Evolutionary conservation across 2,329 filamentous ascomycete species (phyloP), one percentile per base, ranked within the genome.

Genomic region (Pyricularia sp.): DNA sequence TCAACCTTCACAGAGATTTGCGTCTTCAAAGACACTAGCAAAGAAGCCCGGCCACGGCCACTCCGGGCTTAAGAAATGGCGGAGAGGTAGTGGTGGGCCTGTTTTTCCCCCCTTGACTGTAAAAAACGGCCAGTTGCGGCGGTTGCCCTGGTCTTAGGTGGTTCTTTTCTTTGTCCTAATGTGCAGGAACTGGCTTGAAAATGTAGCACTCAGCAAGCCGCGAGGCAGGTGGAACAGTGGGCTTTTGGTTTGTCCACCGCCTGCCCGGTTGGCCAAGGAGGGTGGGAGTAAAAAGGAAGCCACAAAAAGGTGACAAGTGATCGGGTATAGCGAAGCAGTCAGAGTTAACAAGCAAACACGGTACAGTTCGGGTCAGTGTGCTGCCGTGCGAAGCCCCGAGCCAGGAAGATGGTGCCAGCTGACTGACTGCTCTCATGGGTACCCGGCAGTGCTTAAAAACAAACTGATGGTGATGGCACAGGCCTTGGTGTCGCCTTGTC

Each of bases 261-360:
- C 59, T 64, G n/a, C 11, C 36, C 66, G 26, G 66, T 4, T 26
- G 26, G 50, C n/a, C 14, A 63, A 36, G 66, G 20, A 25, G 42
- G 42, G 33, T 59, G 33, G 65, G 36, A 42, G 33, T 50, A 66
- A 31, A 31, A 31, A 33, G 50, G 65, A 66, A 66, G 33, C 30
- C 65, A 63, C 28, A 14, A 31, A 20, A 68, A 68, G 61, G 58
- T 68, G 66, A 68, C 66, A 68, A 59, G n/a, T 42, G 66, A 68
- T 63, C 66, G 30, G 66, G 30, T 33, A 68, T 23, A 59, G n/a
- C 66, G 65, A 66, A 55, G 42, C 33, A 30, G 26, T 17, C 25
- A 50, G 36, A 28, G 25, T 12, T n/a, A n/a, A 26, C 58, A 66
- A 58, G 33, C 64, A 66, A 66, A 66, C 31, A 66, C 30, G 33